These are phyloP conservation scores for Mikania micrantha DNA, from an alignment of 129 eudicot genomes.

Conservation along the genomic window DNA sequence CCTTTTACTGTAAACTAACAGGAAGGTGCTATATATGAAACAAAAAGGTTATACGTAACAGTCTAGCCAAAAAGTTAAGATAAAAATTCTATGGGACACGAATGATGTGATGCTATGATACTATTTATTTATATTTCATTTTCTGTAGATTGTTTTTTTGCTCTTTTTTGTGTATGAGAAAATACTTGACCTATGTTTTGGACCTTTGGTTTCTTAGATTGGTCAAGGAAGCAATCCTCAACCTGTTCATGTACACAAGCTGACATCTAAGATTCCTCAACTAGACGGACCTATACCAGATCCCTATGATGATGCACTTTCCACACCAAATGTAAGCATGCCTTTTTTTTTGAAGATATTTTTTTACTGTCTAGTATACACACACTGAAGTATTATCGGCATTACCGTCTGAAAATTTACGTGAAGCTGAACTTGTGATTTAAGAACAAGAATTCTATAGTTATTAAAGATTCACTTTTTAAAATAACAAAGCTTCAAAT, in stretches of 20 bases:
- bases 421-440: not conserved
- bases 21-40: not conserved
- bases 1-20: not conserved
- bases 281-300: conserved; percentile 93
- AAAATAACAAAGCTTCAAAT: not conserved
- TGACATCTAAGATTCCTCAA: conserved; percentile 68
- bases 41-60: not conserved
- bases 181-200: not conserved
- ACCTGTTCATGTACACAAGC: conserved; percentile 28
- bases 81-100: not conserved
- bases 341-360: not conserved
- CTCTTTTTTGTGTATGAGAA: not conserved
- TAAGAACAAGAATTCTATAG: not conserved
- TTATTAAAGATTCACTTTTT: not conserved
- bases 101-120: not conserved
- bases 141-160: not conserved
- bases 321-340: conserved; percentile 83
- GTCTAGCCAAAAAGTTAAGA: not conserved
- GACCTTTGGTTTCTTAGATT: conserved; percentile 34
- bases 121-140: not conserved
- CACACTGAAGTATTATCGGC: not conserved
- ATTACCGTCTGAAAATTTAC: not conserved
- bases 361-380: not conserved
- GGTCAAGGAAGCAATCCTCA: conserved; percentile 37
- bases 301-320: conserved; percentile 91